Evolutionary conservation across 768 basidiomycete genomes (phyloP).

Genomic region (Phylloporus rhodoxanthus): DNA sequence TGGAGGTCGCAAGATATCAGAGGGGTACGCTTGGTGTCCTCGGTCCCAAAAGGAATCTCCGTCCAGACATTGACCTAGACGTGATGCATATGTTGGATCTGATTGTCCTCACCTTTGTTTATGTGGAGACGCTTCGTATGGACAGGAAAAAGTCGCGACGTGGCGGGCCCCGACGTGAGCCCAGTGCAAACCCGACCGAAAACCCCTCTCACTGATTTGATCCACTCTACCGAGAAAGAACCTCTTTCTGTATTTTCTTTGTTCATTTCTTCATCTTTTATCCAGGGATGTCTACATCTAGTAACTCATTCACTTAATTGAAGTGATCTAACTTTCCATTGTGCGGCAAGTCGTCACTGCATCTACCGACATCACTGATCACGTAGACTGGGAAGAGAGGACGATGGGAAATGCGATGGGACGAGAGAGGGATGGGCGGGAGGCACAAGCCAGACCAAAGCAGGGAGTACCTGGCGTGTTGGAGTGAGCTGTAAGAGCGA

Average conservation of each 20-base stretch:
- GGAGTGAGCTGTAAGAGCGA: too few relatives aligned
- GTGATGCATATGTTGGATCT: slow-evolving; percentile 21
- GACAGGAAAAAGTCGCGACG: not conserved
- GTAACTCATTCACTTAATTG: not conserved
- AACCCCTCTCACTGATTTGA: not conserved
- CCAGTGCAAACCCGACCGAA: not conserved
- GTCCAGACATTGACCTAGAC: slow-evolving; percentile 15
- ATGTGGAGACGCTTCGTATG: slow-evolving; percentile 21
- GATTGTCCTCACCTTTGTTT: slow-evolving; percentile 24
- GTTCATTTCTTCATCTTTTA: not conserved
- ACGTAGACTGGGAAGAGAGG: too few relatives aligned
- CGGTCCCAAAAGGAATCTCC: slow-evolving; percentile 7
- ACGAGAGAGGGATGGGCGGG: too few relatives aligned
- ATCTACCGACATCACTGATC: too few relatives aligned
- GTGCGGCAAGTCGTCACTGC: too few relatives aligned
- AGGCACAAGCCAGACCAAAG: too few relatives aligned
- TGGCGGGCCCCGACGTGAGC: not conserved
- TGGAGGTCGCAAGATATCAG: slow-evolving; percentile 16
- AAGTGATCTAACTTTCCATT: not conserved
- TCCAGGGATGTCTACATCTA: not conserved
- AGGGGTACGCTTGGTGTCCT: slow-evolving; percentile 13
- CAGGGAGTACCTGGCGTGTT: too few relatives aligned
- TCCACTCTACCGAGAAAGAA: not conserved
- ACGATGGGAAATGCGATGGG: too few relatives aligned
- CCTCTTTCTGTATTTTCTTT: not conserved